Percentiles rank a stretch among this genome's conserved stretches.
These are phyloP conservation scores for Cucumis hystrix DNA, from an alignment of 306 rosid genomes.

Conservation along the genomic window DNA sequence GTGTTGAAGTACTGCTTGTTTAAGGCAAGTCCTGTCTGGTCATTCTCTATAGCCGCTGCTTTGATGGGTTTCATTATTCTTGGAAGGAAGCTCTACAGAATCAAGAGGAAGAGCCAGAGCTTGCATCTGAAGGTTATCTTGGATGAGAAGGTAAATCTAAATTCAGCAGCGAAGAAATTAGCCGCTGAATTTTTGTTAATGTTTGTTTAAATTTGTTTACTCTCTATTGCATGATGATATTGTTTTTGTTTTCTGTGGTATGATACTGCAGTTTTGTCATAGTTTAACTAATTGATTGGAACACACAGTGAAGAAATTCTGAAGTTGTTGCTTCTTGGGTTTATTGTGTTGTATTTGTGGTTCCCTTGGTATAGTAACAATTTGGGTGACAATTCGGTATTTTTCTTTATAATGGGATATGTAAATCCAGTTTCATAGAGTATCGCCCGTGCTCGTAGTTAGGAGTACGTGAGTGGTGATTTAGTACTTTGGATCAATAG, in stretches of 20 bases:
- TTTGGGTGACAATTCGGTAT: not conserved
- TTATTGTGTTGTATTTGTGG: not conserved
- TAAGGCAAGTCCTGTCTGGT: slow-evolving; percentile 67
- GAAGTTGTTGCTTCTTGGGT: not conserved
- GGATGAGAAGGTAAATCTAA: slow-evolving; percentile 62
- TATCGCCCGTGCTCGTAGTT: not conserved
- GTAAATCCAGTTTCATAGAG: not conserved
- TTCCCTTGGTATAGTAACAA: not conserved
- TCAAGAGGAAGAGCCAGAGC: slow-evolving; percentile 64
- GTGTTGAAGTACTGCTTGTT: slow-evolving; percentile 58
- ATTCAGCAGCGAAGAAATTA: not conserved
- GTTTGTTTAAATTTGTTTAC: not conserved
- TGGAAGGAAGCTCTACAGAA: slow-evolving; percentile 55
- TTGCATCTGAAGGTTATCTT: slow-evolving; percentile 73
- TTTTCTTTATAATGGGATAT: not conserved
- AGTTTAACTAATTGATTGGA: not conserved
- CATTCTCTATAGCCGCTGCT: slow-evolving; percentile 71
- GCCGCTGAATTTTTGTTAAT: not conserved
- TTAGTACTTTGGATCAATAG: not conserved
- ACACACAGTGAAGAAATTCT: not conserved
- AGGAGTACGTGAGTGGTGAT: not conserved
- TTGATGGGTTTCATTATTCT: slow-evolving; percentile 56
- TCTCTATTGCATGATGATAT: not conserved
- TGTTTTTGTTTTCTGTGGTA: not conserved
- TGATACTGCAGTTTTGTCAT: not conserved